These are phyloP conservation scores for Spathaspora girioi DNA, from an alignment of 805 yeast species.

Conservation along the genomic window DNA sequence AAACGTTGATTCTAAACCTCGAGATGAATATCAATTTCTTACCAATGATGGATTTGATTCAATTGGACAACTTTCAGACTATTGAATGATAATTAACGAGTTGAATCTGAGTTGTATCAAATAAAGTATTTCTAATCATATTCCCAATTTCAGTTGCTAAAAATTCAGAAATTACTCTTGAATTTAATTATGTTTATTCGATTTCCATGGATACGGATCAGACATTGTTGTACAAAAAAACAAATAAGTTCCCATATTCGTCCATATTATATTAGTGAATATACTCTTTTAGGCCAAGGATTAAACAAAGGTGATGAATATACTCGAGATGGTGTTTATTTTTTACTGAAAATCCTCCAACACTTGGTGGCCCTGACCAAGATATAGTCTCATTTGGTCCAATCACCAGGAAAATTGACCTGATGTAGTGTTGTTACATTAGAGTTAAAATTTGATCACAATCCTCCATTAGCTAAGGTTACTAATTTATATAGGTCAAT, in stretches of 20 bases:
- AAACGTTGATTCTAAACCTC: constrained; percentile 57
- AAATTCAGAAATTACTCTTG: constrained; percentile 47
- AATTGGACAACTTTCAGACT: constrained; percentile 35
- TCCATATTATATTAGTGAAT: constrained; percentile 55
- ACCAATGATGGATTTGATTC: constrained; percentile 48
- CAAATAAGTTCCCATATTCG: constrained; percentile 56
- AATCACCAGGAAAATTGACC: constrained; percentile 32
- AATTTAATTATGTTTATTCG: constrained; percentile 48
- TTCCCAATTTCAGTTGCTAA: constrained; percentile 70
- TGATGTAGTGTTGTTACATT: constrained; percentile 49
- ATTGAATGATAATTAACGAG: constrained; percentile 12
- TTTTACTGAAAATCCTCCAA: constrained; percentile 18
- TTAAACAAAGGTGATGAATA: constrained; percentile 45
- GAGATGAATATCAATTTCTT: constrained; percentile 53
- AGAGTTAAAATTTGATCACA: constrained; percentile 59
- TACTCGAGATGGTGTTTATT: constrained; percentile 22
- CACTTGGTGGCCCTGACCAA: constrained; percentile 22
- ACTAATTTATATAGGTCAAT: constrained; percentile 62
- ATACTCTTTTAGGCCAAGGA: constrained; percentile 44
- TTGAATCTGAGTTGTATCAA: constrained; percentile 14
- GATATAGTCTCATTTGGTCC: constrained; percentile 56
- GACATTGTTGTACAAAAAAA: constrained; percentile 48
- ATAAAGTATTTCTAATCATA: constrained; percentile 37
- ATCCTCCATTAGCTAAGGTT: constrained; percentile 61
- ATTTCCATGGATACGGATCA: constrained; percentile 62